These are phyloP conservation scores for Cyberlindnera samutprakarnensis DNA, from an alignment of 805 yeast species.

Conservation along the genomic window DNA sequence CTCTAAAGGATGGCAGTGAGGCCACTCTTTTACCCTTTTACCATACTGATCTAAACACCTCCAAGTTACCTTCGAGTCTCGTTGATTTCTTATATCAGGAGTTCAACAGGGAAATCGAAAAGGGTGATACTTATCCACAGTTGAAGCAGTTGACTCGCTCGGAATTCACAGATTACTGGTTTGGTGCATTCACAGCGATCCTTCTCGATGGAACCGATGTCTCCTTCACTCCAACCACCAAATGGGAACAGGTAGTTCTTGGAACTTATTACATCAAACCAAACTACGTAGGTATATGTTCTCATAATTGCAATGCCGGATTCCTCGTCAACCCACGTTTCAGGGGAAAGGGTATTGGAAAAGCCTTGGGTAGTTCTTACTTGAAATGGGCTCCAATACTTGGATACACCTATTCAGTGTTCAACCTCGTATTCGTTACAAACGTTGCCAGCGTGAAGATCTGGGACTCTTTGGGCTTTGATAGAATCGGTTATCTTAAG, in stretches of 20 bases:
- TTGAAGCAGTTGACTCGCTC: conserved; percentile 31
- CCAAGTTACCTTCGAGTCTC: conserved; percentile 42
- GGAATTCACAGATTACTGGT: conserved; percentile 61
- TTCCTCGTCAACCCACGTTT: conserved; percentile 55
- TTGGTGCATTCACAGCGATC: conserved; percentile 56
- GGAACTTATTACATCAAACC: conserved; percentile 84
- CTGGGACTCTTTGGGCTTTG: conserved; percentile 83
- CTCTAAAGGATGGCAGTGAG: conserved; percentile 33
- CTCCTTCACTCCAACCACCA: conserved; percentile 14
- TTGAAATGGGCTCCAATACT: conserved; percentile 65
- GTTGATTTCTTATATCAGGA: conserved; percentile 38
- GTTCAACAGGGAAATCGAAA: conserved; percentile 59
- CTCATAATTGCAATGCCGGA: conserved; percentile 86
- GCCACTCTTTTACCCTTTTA: conserved; percentile 62
- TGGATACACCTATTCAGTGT: conserved; percentile 79
- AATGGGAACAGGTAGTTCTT: conserved; percentile 42
- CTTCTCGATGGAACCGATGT: conserved; percentile 38
- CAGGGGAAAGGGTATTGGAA: conserved; percentile 68
- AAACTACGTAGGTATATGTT: conserved; percentile 76
- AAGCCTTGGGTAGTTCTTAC: conserved; percentile 59
- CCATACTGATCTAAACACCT: conserved; percentile 23
- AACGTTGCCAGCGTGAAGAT: conserved; percentile 67
- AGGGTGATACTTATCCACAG: conserved; percentile 74
- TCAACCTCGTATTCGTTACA: conserved; percentile 79
- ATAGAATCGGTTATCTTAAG: conserved; percentile 65